phyloP scores from a whole-genome alignment of 2,329 filamentous ascomycete genomes.

The Phialemoniopsis sp. region DNA sequence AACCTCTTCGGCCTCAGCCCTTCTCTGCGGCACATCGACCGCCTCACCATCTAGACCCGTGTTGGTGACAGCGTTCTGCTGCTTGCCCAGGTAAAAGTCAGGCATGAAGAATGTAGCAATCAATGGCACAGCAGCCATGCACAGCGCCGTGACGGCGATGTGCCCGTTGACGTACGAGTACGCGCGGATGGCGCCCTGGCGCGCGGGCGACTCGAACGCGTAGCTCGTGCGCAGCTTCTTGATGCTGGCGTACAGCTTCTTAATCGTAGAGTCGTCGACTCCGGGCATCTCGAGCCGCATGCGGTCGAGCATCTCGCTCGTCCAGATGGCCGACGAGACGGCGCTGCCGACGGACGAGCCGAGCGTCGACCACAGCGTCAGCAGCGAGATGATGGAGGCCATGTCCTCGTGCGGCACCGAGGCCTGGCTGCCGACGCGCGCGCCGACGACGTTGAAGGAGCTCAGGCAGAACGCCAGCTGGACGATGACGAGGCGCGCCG shows the following conservation, averaged over 20 bases:
- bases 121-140: slow-evolving; percentile 22
- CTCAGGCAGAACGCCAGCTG: slow-evolving; percentile 30
- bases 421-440: slow-evolving; percentile 31
- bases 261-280: slow-evolving; percentile 8
- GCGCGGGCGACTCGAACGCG: slow-evolving; percentile 22
- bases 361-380: slow-evolving; percentile 32
- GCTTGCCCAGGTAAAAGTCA: slow-evolving; percentile 19
- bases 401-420: slow-evolving; percentile 37
- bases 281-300: slow-evolving; percentile 24
- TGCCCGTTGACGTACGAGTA: slow-evolving; percentile 28
- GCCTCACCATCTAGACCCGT: slow-evolving; percentile 2
- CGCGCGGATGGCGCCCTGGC: slow-evolving; percentile 30
- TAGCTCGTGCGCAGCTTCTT: slow-evolving; percentile 24
- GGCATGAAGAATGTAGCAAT: slow-evolving; percentile 32
- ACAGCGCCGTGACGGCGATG: slow-evolving; percentile 23
- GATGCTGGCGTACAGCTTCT: slow-evolving; percentile 26
- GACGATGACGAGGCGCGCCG: slow-evolving; percentile 24
- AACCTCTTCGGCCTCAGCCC: too few relatives aligned
- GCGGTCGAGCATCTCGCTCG: slow-evolving; percentile 26
- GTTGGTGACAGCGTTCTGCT: slow-evolving; percentile 10
- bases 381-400: slow-evolving; percentile 28
- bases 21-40: too few relatives aligned
- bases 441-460: slow-evolving; percentile 31
- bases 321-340: slow-evolving; percentile 30
- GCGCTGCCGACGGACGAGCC: slow-evolving; percentile 32